Base-by-base conservation (phyloP, 192 early-diverging fungal species). In the Backusella circina region DNA sequence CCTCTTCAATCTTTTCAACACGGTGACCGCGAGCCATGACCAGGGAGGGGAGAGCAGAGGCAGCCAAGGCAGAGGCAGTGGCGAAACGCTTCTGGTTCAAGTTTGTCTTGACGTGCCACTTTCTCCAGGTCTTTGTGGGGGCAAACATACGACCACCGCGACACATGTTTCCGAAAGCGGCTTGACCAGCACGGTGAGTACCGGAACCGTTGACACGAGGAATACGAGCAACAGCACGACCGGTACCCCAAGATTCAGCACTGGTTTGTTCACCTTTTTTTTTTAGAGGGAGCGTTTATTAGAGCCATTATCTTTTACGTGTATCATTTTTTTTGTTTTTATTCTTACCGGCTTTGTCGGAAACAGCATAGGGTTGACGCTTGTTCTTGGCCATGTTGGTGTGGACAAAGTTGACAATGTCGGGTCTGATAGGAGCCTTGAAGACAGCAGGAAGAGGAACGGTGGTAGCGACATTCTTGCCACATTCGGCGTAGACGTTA, bases 121-220 rank as follows among this genome's bases (percentile, higher is more conserved):
- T 98, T 87, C 97, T 90, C 95, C 95, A 99, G 87, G 93, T 93
- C 93, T 99, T 99, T 90, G 95, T 99, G 67, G 98, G 98, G 75
- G 98, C 97, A 82, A 99, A 99, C 98, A 99, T 99, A 80, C 98
- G 94, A 87, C 98, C 98, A 81, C 96, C 95, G 86, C 97, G 95
- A 89, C 96, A 98, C 98, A 98, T 98, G 92, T 99, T 99, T 81
- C 98, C 97, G 89, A 98, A 99, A 84, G 98, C 98, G 78, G 96
- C 96, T 83, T 99, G 98, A 78, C 98, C 98, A 78, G 98, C 91
- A 80, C 98, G 95, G 93, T 96, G 94, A 73, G 97, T 99, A 88
- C 98, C 98, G 67, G 91, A 88, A 81, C 96, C 98, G 75, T 90
- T 89, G 75, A 99, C 98, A 90, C 98, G 96, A 77, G 98, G 98